phyloP scores from a whole-genome alignment of 306 rosid species.

The Oemleria cerasiformis region DNA sequence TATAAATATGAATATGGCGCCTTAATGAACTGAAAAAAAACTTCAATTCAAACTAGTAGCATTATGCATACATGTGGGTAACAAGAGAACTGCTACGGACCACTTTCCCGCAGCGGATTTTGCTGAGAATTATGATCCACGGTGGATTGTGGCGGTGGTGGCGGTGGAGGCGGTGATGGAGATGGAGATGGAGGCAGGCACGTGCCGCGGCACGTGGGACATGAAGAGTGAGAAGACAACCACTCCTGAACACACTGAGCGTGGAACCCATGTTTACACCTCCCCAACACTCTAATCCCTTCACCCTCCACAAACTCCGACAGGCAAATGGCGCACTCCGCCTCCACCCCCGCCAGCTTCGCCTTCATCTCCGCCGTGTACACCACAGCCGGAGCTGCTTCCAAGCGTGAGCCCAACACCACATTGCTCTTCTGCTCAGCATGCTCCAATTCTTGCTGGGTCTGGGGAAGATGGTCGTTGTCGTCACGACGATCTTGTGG shows the following conservation, averaged over 20 bases:
- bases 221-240: constrained; percentile 40
- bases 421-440: constrained; percentile 21
- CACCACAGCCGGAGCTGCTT: constrained; percentile 26
- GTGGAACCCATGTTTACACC: constrained; percentile 51
- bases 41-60: constrained; percentile 7
- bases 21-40: neutral
- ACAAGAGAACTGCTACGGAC: neutral
- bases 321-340: constrained; percentile 52
- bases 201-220: constrained; percentile 50
- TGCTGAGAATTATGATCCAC: neutral
- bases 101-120: neutral
- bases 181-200: constrained; percentile 34
- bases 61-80: neutral
- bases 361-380: constrained; percentile 33
- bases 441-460: neutral
- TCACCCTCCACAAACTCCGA: constrained; percentile 47
- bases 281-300: constrained; percentile 35
- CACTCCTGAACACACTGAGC: constrained; percentile 36
- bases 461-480: neutral
- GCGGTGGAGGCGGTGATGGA: neutral
- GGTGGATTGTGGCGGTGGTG: neutral
- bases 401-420: neutral
- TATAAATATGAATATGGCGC: neutral
- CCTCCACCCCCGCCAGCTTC: constrained; percentile 35
- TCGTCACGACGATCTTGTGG: neutral